These are phyloP conservation scores for Gliomastix tumulicola DNA, from an alignment of 2,329 filamentous ascomycete species.

Conservation along the genomic window DNA sequence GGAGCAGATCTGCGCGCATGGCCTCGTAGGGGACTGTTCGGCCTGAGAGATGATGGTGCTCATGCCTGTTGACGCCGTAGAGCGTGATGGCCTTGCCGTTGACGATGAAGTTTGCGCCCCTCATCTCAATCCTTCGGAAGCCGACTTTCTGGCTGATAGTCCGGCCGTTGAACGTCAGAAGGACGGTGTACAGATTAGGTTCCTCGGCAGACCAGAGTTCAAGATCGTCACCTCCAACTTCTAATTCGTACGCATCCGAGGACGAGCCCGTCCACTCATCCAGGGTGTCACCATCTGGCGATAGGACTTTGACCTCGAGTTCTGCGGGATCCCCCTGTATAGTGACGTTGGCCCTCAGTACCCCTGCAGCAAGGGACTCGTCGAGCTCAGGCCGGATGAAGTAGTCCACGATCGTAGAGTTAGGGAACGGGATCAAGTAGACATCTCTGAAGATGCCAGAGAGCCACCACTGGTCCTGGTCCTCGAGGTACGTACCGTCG, in stretches of 20 bases:
- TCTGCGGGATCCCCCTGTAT: conserved; percentile 19
- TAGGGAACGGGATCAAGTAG: conserved; percentile 48
- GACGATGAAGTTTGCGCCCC: conserved; percentile 51
- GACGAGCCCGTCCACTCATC: conserved; percentile 1
- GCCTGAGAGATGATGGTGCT: conserved; percentile 59
- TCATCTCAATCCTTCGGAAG: conserved; percentile 58
- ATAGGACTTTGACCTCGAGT: conserved; percentile 14
- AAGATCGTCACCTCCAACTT: not conserved
- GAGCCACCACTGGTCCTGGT: conserved; percentile 65
- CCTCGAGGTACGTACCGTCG: conserved; percentile 63
- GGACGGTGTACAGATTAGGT: conserved; percentile 51
- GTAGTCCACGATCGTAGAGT: conserved; percentile 46
- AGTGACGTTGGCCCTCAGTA: conserved; percentile 41
- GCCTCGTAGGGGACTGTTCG: conserved; percentile 55
- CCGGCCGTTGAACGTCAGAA: conserved; percentile 24
- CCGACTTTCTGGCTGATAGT: conserved; percentile 49
- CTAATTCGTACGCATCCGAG: not conserved
- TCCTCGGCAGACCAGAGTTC: conserved; percentile 58
- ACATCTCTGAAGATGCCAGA: conserved; percentile 65
- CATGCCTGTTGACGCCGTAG: conserved; percentile 61
- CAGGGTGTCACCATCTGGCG: not conserved
- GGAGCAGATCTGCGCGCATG: conserved; percentile 51
- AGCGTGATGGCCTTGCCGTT: conserved; percentile 57
- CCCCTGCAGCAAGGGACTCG: conserved; percentile 38
- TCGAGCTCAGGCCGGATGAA: conserved; percentile 49